Conservation (phyloP, 208 protist genomes). For the Leishmania martiniquensis region DNA sequence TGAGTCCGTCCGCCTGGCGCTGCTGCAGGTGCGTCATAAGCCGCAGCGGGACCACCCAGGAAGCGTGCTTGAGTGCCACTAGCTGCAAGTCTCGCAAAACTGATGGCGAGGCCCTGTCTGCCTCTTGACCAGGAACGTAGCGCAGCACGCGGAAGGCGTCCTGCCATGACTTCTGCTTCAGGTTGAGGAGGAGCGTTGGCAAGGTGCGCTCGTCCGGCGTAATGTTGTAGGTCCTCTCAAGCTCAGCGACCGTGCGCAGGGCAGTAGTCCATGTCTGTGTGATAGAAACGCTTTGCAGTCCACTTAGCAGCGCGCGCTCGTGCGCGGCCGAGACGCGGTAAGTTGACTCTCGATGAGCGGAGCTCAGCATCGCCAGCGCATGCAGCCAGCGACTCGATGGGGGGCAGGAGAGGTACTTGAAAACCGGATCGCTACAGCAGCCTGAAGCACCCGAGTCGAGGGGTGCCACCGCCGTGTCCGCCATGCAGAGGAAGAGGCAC, state of each 20-base stretch:
- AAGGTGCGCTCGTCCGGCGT: slow-evolving; percentile 54
- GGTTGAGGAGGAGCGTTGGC: slow-evolving; percentile 61
- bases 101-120: slow-evolving; percentile 14
- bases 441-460: background rate
- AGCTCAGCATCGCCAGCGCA: slow-evolving; percentile 46
- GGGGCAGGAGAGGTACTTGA: slow-evolving; percentile 21
- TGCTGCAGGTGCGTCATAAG: slow-evolving; percentile 30
- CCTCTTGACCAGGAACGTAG: slow-evolving; percentile 22
- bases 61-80: slow-evolving; percentile 65
- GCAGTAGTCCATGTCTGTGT: slow-evolving; percentile 55
- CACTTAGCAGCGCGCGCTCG: slow-evolving; percentile 57
- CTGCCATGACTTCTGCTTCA: slow-evolving; percentile 70
- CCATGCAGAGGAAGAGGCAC: slow-evolving; percentile 72
- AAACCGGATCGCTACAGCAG: background rate
- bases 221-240: slow-evolving; percentile 32
- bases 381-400: slow-evolving; percentile 45
- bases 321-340: slow-evolving; percentile 64
- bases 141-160: slow-evolving; percentile 69
- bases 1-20: slow-evolving; percentile 50
- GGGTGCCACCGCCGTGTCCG: slow-evolving; percentile 16
- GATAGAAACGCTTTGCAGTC: slow-evolving; percentile 74
- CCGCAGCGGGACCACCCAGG: slow-evolving; percentile 60
- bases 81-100: slow-evolving; percentile 74
- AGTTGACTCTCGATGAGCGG: slow-evolving; percentile 15
- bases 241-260: slow-evolving; percentile 39